A percentile compares a stretch with the other conserved stretches of the same genome.
phyloP scores from a whole-genome alignment of 148 eudicot species.

The Mesembryanthemum crystallinum region DNA sequence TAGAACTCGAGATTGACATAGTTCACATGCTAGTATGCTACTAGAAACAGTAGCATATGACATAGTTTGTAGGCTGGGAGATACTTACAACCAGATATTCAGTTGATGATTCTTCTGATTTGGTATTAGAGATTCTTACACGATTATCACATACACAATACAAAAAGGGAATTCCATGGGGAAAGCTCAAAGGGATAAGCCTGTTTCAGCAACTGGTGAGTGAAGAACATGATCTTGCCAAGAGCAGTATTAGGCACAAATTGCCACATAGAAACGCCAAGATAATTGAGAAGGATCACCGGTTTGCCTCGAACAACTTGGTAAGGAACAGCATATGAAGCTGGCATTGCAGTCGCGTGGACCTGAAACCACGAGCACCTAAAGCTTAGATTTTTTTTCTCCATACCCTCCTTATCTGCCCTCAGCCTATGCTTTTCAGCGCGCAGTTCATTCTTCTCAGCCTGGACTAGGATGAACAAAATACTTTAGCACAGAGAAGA shows the following conservation, averaged over 20 bases:
- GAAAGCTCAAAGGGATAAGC: background rate
- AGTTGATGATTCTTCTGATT: background rate
- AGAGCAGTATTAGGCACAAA: conserved; percentile 61
- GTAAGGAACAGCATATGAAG: conserved; percentile 49
- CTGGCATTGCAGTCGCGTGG: conserved; percentile 41
- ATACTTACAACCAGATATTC: background rate
- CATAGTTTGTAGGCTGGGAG: background rate
- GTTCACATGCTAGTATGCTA: background rate
- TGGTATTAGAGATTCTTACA: background rate
- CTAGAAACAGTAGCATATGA: background rate
- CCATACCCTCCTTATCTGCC: conserved; percentile 51
- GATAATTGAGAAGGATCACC: conserved; percentile 56
- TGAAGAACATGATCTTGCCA: conserved; percentile 67
- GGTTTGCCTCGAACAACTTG: conserved; percentile 46
- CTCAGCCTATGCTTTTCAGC: conserved; percentile 57
- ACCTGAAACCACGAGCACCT: conserved; percentile 41
- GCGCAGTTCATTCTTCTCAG: conserved; percentile 67
- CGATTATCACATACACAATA: background rate
- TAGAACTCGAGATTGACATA: background rate
- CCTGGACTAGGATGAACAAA: conserved; percentile 30
- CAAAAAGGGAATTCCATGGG: background rate
- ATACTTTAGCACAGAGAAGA: background rate
- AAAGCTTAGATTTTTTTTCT: conserved; percentile 42
- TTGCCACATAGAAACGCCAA: conserved; percentile 76
- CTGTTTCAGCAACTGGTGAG: conserved; percentile 63